These are phyloP conservation scores for Metschnikowia rubicola DNA, from an alignment of 805 yeast genomes.

Conservation along the genomic window DNA sequence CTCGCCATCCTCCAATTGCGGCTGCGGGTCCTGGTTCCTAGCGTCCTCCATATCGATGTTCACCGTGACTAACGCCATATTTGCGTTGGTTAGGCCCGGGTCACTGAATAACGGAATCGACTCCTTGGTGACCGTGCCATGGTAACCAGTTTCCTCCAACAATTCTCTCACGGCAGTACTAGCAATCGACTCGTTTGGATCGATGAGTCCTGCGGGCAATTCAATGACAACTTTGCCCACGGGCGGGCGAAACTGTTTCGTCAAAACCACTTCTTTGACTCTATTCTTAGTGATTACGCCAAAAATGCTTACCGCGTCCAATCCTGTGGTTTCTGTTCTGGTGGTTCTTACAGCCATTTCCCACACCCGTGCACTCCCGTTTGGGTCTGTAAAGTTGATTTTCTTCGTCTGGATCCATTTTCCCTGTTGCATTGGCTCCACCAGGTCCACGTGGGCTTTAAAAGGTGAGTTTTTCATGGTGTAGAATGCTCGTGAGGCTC, in stretches of 20 bases:
- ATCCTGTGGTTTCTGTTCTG: conserved; percentile 51
- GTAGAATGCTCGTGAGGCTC: neutral
- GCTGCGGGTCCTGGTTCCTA: conserved; percentile 64
- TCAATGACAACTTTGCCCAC: conserved; percentile 85
- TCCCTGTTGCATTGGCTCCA: conserved; percentile 35
- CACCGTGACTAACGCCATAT: conserved; percentile 72
- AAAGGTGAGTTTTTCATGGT: conserved; percentile 28
- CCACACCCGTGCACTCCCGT: conserved; percentile 72
- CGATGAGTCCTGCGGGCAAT: conserved; percentile 93
- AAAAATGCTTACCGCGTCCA: conserved; percentile 90
- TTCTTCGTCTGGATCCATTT: conserved; percentile 55
- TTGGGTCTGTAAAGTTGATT: conserved; percentile 69
- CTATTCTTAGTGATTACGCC: conserved; percentile 59
- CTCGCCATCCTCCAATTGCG: conserved; percentile 85
- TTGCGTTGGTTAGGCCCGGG: conserved; percentile 88
- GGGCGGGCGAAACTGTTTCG: conserved; percentile 93
- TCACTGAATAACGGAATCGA: conserved; percentile 56
- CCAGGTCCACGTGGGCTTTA: conserved; percentile 28
- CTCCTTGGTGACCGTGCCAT: conserved; percentile 51
- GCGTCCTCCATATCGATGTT: conserved; percentile 66
- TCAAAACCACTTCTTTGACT: conserved; percentile 48
- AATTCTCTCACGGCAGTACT: conserved; percentile 84
- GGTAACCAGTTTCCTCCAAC: conserved; percentile 89
- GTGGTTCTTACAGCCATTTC: conserved; percentile 86
- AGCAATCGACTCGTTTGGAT: conserved; percentile 73